These are phyloP conservation scores for Lotus japonicus DNA, from an alignment of 306 rosid species.

Conservation along the genomic window DNA sequence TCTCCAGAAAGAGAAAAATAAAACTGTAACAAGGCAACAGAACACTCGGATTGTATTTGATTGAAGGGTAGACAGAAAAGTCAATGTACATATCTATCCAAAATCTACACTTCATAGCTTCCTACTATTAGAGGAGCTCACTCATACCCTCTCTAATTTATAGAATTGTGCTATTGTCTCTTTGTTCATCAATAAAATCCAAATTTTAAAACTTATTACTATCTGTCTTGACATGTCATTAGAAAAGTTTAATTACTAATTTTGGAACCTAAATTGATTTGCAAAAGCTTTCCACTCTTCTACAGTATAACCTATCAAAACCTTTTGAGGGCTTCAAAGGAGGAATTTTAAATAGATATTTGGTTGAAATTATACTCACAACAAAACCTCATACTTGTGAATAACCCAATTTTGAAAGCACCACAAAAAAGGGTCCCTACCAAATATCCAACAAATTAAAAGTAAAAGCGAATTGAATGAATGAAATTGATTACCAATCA, in stretches of 20 bases:
- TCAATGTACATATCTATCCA: not conserved
- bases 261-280: too few species aligned
- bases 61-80: not conserved
- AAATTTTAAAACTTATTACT: too few species aligned
- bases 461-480: not conserved
- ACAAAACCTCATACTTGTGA: not conserved
- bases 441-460: not conserved
- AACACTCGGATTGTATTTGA: not conserved
- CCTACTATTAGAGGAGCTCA: too few species aligned
- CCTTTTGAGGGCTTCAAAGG: not conserved
- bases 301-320: too few species aligned
- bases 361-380: too few species aligned
- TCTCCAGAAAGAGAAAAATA: conserved; percentile 85
- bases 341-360: not conserved
- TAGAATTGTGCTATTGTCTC: too few species aligned
- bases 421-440: not conserved
- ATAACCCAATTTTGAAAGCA: not conserved
- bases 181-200: too few species aligned
- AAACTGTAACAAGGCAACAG: conserved; percentile 48
- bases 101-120: too few species aligned
- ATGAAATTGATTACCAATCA: conserved; percentile 51
- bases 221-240: too few species aligned
- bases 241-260: too few species aligned
- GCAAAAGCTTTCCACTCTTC: too few species aligned
- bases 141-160: too few species aligned